Conservation (phyloP, 805 yeast genomes). For the Metschnikowia reukaufii region DNA sequence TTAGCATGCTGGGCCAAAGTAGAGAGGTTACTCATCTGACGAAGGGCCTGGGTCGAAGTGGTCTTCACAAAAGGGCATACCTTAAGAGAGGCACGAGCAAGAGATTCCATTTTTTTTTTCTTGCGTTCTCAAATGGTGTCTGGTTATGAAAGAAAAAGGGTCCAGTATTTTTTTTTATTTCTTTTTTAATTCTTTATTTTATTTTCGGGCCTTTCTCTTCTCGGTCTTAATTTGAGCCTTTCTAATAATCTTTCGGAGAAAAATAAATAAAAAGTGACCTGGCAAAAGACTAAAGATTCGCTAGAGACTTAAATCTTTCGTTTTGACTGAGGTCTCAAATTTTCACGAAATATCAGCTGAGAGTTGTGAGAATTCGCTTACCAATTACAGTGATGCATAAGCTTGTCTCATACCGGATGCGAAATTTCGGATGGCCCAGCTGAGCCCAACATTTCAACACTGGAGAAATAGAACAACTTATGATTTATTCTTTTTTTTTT, state of each 20-base stretch:
- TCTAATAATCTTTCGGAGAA: no score
- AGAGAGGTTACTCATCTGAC: conserved; percentile 49
- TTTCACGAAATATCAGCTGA: conserved; percentile 3
- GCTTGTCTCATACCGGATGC: conserved; percentile 9
- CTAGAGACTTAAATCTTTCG: background rate
- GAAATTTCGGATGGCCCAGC: background rate
- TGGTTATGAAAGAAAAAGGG: background rate
- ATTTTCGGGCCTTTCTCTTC: no score
- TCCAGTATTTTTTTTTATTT: background rate
- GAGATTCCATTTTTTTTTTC: conserved; percentile 60
- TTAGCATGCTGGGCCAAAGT: conserved; percentile 57
- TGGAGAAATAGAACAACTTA: no score
- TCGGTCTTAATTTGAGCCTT: background rate
- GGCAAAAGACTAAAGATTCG: background rate
- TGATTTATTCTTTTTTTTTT: background rate
- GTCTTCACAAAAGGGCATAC: conserved; percentile 83
- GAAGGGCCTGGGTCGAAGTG: conserved; percentile 58
- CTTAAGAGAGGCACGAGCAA: conserved; percentile 71
- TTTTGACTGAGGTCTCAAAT: background rate
- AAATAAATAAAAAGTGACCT: background rate
- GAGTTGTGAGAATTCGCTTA: conserved; percentile 1
- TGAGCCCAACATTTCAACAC: background rate
- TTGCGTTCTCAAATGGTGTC: background rate
- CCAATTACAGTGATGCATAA: conserved; percentile 2
- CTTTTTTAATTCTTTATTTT: background rate